Conservation (phyloP, 78 protist species). For the Dictyostelium firmibasis region DNA sequence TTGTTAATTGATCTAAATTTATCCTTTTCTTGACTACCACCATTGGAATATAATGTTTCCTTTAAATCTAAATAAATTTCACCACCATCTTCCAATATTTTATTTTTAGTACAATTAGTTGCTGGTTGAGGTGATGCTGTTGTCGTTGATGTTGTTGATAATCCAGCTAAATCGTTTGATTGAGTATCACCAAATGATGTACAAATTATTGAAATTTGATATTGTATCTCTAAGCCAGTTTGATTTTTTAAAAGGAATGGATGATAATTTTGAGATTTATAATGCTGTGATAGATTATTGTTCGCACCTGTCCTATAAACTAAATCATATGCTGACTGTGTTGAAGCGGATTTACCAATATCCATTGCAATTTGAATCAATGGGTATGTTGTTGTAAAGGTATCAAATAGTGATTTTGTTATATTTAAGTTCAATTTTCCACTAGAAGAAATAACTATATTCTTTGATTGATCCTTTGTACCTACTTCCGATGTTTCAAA, state of each 20-base stretch:
- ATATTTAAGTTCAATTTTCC: conserved; percentile 35
- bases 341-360: neutral
- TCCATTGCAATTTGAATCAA: neutral
- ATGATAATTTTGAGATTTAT: conserved; percentile 16
- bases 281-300: neutral
- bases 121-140: neutral
- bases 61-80: conserved; percentile 19
- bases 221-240: conserved; percentile 29
- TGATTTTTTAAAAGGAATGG: conserved; percentile 30
- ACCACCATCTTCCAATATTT: neutral
- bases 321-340: neutral
- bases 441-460: conserved; percentile 23
- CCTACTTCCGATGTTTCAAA: neutral
- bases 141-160: neutral
- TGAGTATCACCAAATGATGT: neutral
- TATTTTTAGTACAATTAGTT: neutral
- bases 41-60: neutral
- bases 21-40: neutral
- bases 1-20: conserved; percentile 8
- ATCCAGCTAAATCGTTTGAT: neutral
- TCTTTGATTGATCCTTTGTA: neutral
- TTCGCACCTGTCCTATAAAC: neutral
- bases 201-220: neutral
- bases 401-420: conserved; percentile 44
- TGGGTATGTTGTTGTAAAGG: neutral